Evolutionary conservation across 2,329 filamentous ascomycete species (phyloP).

Genomic region (Grosmannia serpens): DNA sequence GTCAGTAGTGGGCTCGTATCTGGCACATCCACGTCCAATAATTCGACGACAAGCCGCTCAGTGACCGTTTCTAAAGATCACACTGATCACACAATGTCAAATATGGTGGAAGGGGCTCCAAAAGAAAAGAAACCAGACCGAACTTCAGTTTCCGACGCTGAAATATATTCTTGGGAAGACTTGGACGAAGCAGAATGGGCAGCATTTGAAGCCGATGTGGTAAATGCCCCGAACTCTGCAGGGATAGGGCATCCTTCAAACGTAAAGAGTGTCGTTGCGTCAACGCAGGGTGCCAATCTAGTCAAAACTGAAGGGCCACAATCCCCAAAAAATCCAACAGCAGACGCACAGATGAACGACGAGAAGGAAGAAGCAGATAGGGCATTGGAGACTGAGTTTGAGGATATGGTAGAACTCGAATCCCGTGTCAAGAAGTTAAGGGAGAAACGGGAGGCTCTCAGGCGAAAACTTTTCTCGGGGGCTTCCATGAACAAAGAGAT

Average conservation of each 20-base stretch:
- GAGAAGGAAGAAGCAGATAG: constrained; percentile 67
- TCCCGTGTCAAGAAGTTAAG: constrained; percentile 57
- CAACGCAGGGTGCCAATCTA: not conserved
- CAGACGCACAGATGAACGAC: constrained; percentile 37
- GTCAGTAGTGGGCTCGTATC: not conserved
- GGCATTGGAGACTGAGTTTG: constrained; percentile 65
- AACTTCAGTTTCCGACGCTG: not conserved
- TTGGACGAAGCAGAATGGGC: constrained; percentile 75
- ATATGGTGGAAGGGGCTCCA: not conserved
- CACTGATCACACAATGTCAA: not conserved
- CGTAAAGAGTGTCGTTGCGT: not conserved
- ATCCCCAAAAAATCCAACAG: not conserved
- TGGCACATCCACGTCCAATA: not conserved
- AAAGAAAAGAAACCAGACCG: not conserved
- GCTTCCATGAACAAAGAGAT: constrained; percentile 22
- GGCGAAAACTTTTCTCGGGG: constrained; percentile 3
- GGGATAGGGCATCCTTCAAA: not conserved
- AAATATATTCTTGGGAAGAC: constrained; percentile 3
- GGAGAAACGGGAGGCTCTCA: constrained; percentile 57
- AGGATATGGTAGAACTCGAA: constrained; percentile 73
- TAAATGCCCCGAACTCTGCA: constrained; percentile 38
- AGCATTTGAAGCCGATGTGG: constrained; percentile 65
- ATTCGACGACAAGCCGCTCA: not conserved
- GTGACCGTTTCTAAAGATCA: not conserved
- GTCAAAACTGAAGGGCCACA: not conserved